These are phyloP conservation scores for Combretum micranthum DNA, from an alignment of 345 rosid genomes.

Conservation along the genomic window DNA sequence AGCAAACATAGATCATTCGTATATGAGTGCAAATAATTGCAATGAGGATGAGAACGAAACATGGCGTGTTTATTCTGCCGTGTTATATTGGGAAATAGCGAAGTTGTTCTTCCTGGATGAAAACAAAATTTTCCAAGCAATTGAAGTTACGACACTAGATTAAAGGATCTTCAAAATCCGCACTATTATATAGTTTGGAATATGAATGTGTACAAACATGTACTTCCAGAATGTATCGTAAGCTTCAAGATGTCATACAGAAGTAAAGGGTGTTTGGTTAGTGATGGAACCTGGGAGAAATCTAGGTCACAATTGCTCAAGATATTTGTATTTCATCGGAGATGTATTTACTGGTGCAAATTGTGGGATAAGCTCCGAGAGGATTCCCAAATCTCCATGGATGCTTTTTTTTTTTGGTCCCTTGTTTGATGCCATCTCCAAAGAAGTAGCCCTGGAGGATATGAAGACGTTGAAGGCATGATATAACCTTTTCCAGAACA, in stretches of 20 bases:
- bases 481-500: conserved; percentile 28
- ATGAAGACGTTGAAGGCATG: conserved; percentile 20
- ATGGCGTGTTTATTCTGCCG: conserved; percentile 60
- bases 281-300: background rate
- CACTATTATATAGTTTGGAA: conserved; percentile 63
- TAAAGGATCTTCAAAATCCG: conserved; percentile 66
- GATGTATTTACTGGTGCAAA: conserved; percentile 9
- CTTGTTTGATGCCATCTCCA: no score
- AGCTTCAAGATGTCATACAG: conserved; percentile 67
- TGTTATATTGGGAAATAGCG: no score
- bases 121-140: conserved; percentile 55
- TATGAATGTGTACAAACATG: conserved; percentile 77
- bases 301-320: conserved; percentile 1
- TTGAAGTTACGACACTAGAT: conserved; percentile 69
- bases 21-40: conserved; percentile 50
- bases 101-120: conserved; percentile 50
- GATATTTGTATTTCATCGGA: no score
- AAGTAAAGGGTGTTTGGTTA: conserved; percentile 40
- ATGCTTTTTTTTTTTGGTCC: conserved; percentile 36
- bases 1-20: conserved; percentile 21
- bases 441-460: conserved; percentile 19
- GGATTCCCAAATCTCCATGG: conserved; percentile 36
- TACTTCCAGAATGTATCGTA: conserved; percentile 79
- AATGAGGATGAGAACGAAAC: conserved; percentile 86
- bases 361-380: conserved; percentile 18